A percentile compares a stretch with the other conserved stretches of the same genome.
Conservation (phyloP, 805 yeast species). For the Trichomonascus vanleenenianus region DNA sequence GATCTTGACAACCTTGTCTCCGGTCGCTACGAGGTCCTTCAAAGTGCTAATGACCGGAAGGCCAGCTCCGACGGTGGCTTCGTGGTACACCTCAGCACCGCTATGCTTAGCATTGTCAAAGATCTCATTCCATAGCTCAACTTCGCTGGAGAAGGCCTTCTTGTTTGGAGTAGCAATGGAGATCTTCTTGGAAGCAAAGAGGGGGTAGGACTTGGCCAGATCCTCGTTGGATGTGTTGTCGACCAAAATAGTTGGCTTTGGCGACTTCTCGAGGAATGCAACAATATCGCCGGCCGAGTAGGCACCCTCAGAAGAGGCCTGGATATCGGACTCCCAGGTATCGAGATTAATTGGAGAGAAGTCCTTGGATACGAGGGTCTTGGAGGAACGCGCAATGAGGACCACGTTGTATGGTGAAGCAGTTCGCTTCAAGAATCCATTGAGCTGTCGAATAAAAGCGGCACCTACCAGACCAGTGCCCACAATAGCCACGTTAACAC, state of each 20-base stretch:
- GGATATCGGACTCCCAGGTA: slow-evolving; percentile 45
- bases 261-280: slow-evolving; percentile 54
- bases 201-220: slow-evolving; percentile 71
- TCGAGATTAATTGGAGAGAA: slow-evolving; percentile 63
- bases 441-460: slow-evolving; percentile 78
- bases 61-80: slow-evolving; percentile 98
- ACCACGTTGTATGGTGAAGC: slow-evolving; percentile 65
- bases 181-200: slow-evolving; percentile 65
- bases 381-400: slow-evolving; percentile 66
- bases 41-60: slow-evolving; percentile 86
- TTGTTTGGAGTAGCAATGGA: slow-evolving; percentile 98
- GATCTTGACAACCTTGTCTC: slow-evolving; percentile 83
- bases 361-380: slow-evolving; percentile 60
- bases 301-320: slow-evolving; percentile 40
- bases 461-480: slow-evolving; percentile 96
- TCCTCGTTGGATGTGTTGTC: slow-evolving; percentile 89
- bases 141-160: slow-evolving; percentile 84
- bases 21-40: slow-evolving; percentile 83
- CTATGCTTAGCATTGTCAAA: slow-evolving; percentile 41
- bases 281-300: slow-evolving; percentile 53
- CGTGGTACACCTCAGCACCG: slow-evolving; percentile 86
- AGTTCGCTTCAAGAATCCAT: slow-evolving; percentile 38
- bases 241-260: slow-evolving; percentile 71
- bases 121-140: slow-evolving; percentile 68
- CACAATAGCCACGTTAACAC: slow-evolving; percentile 61